A percentile compares a stretch with the other conserved stretches of the same genome.
These are phyloP conservation scores for Limnomonas spitsbergensis DNA, from an alignment of 139 green algal species.

Conservation along the genomic window DNA sequence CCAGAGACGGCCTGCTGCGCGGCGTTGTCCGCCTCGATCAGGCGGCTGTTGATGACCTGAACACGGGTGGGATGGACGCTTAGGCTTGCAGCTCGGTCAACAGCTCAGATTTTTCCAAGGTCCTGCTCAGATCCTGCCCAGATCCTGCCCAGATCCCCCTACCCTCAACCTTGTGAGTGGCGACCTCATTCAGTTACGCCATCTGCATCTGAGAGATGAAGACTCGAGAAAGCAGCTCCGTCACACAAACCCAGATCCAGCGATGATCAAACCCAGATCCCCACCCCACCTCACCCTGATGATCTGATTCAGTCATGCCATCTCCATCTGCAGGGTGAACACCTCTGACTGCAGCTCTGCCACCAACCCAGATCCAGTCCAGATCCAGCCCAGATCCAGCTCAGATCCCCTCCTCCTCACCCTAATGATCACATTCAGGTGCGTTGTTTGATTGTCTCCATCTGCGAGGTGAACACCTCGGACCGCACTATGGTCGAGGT, in stretches of 20 bases:
- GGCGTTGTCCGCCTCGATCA: background rate
- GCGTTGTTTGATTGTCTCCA: constrained; percentile 8
- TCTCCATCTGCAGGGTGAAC: constrained; percentile 11
- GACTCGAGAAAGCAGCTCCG: no score
- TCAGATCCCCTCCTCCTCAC: background rate
- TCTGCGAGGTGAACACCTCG: no score
- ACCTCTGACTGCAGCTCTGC: no score
- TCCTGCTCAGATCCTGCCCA: no score
- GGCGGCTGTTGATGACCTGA: background rate
- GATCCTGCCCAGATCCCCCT: no score
- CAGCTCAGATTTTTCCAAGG: no score
- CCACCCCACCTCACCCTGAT: constrained; percentile 8
- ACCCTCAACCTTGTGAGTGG: background rate
- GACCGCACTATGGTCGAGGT: no score
- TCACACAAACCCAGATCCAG: no score
- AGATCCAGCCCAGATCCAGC: no score
- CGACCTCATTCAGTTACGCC: background rate
- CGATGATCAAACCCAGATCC: no score
- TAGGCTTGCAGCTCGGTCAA: no score
- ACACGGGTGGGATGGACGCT: background rate
- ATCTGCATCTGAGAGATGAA: constrained; percentile 1
- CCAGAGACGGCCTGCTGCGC: background rate
- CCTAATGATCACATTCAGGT: background rate
- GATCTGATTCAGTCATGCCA: background rate
- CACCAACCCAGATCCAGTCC: no score